Conservation (phyloP, 345 rosid species). For the Triadica sebifera region DNA sequence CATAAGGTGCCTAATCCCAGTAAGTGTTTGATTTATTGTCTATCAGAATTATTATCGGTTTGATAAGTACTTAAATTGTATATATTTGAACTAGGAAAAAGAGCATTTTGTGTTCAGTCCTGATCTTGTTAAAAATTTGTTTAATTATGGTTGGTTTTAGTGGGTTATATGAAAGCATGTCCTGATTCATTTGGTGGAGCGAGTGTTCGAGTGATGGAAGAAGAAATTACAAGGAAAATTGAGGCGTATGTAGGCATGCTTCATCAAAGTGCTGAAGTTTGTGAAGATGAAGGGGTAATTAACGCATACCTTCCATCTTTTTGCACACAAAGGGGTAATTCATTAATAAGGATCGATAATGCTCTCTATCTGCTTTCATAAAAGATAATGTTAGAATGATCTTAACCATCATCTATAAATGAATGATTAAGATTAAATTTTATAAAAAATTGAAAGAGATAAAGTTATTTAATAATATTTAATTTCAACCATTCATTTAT, state of each 20-base stretch:
- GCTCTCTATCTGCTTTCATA: neutral
- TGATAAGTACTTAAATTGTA: no score
- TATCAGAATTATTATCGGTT: no score
- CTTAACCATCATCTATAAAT: no score
- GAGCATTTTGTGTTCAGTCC: neutral
- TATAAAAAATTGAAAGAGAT: no score
- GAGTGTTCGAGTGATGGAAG: constrained; percentile 45
- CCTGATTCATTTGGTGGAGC: constrained; percentile 33
- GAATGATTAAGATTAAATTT: no score
- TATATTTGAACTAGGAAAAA: neutral
- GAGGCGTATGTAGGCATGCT: constrained; percentile 45
- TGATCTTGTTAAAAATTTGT: neutral
- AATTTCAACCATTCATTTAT: no score
- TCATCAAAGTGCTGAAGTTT: constrained; percentile 38
- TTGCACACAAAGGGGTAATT: neutral
- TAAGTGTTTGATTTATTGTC: constrained; percentile 27
- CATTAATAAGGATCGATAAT: neutral
- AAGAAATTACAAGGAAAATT: constrained; percentile 44
- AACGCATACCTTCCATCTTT: neutral
- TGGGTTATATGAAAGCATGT: constrained; percentile 49
- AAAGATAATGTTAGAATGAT: no score
- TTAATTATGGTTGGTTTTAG: constrained; percentile 15
- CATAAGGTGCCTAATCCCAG: constrained; percentile 53
- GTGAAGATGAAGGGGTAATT: constrained; percentile 49
- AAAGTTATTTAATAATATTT: no score